These are phyloP conservation scores for Oenanthe sinensis DNA, from an alignment of 129 eudicot genomes.

Conservation along the genomic window DNA sequence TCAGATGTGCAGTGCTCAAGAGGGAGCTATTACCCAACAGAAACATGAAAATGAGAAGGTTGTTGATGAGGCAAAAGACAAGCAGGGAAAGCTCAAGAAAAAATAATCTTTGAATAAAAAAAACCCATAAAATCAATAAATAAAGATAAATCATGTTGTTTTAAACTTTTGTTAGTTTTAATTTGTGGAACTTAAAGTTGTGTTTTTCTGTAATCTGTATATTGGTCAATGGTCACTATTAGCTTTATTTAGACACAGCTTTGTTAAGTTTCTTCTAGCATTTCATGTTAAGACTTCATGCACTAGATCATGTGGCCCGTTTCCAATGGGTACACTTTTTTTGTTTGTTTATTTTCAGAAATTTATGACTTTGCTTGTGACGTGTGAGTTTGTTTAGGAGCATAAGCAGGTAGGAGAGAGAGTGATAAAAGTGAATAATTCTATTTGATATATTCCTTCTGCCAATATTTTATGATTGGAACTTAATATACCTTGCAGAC, in stretches of 20 bases:
- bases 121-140: constrained; percentile 37
- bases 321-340: neutral
- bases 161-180: neutral
- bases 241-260: neutral
- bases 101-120: constrained; percentile 42
- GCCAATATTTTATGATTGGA: too few species aligned
- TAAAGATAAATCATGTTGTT: neutral
- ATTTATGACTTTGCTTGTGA: neutral
- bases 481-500: too few species aligned
- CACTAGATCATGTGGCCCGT: neutral
- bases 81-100: constrained; percentile 54
- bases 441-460: too few species aligned
- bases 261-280: too few species aligned
- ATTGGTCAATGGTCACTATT: neutral
- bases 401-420: too few species aligned
- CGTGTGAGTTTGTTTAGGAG: neutral
- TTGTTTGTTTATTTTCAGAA: too few species aligned
- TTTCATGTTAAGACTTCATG: neutral
- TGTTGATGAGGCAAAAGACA: constrained; percentile 48
- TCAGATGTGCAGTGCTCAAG: constrained; percentile 95
- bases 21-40: constrained; percentile 82
- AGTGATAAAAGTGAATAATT: too few species aligned
- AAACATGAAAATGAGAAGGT: constrained; percentile 37
- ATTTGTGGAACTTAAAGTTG: neutral
- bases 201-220: neutral